A percentile compares a stretch with the other conserved stretches of the same genome.
phyloP scores from a whole-genome alignment of 345 rosid species.

The Conringia planisiliqua region DNA sequence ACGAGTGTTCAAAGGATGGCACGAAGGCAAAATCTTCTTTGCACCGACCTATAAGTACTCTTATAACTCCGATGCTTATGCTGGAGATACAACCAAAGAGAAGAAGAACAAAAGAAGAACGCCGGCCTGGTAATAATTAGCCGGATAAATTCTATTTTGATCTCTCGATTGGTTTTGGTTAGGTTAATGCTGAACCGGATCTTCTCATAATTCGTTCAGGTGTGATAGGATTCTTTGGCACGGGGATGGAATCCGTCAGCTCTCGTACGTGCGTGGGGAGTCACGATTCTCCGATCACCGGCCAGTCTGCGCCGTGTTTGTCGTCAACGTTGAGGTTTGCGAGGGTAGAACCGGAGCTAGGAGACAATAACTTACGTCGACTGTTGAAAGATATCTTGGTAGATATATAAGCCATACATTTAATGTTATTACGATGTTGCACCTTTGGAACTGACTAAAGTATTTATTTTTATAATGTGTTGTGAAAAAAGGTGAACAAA shows the following conservation, averaged over 20 bases:
- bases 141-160: background rate
- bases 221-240: slow-evolving; percentile 91
- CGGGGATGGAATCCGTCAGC: slow-evolving; percentile 66
- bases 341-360: slow-evolving; percentile 37
- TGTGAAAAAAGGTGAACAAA: slow-evolving; percentile 7
- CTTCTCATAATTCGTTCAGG: slow-evolving; percentile 41
- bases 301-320: slow-evolving; percentile 66
- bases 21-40: slow-evolving; percentile 82
- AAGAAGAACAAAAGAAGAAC: slow-evolving; percentile 81
- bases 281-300: slow-evolving; percentile 87
- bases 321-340: slow-evolving; percentile 47
- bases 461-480: slow-evolving; percentile 7
- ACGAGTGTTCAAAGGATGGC: slow-evolving; percentile 84
- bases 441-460: background rate
- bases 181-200: background rate
- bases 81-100: slow-evolving; percentile 63
- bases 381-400: background rate
- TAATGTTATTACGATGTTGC: background rate
- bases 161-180: background rate
- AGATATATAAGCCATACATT: background rate
- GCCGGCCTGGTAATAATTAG: slow-evolving; percentile 75
- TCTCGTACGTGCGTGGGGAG: slow-evolving; percentile 59
- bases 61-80: slow-evolving; percentile 69
- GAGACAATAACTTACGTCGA: slow-evolving; percentile 13
- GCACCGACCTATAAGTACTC: slow-evolving; percentile 95